These are phyloP conservation scores for Pseudogymnoascus sp. DNA, from an alignment of 2,329 filamentous ascomycete species.

Conservation along the genomic window DNA sequence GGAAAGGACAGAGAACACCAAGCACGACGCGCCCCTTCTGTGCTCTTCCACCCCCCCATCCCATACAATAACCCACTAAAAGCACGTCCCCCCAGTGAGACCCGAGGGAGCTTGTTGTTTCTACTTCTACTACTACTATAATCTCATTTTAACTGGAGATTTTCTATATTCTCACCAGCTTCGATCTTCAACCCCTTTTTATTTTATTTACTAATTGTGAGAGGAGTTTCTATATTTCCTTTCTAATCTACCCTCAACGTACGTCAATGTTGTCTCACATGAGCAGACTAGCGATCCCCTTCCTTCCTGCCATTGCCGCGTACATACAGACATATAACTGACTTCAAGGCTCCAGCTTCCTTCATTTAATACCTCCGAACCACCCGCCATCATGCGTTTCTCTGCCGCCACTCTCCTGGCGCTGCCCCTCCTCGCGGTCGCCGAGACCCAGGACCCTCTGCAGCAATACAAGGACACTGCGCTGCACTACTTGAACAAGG, in stretches of 20 bases:
- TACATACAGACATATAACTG: background rate
- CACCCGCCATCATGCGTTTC: slow-evolving; percentile 45
- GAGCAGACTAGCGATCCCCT: background rate
- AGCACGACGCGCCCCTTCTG: background rate
- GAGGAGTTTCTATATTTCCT: slow-evolving; percentile 6
- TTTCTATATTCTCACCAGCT: background rate
- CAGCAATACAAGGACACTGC: slow-evolving; percentile 56
- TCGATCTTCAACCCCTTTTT: background rate
- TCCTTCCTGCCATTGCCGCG: background rate
- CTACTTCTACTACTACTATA: background rate
- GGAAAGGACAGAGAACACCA: slow-evolving; percentile 5
- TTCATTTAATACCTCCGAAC: background rate
- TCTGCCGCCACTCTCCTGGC: slow-evolving; percentile 43
- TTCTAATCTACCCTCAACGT: slow-evolving; percentile 12
- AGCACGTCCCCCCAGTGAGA: slow-evolving; percentile 2
- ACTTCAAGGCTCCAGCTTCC: background rate
- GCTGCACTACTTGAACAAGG: slow-evolving; percentile 55
- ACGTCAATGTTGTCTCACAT: background rate
- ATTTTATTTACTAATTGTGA: slow-evolving; percentile 1
- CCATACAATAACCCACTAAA: background rate
- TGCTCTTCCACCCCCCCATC: slow-evolving; percentile 9
- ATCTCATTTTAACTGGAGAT: slow-evolving; percentile 7
- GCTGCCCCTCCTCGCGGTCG: slow-evolving; percentile 48
- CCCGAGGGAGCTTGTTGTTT: background rate
- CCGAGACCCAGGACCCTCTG: slow-evolving; percentile 43